phyloP scores from a whole-genome alignment of 352 stramenopile species.

The Phytophthora lateralis region DNA sequence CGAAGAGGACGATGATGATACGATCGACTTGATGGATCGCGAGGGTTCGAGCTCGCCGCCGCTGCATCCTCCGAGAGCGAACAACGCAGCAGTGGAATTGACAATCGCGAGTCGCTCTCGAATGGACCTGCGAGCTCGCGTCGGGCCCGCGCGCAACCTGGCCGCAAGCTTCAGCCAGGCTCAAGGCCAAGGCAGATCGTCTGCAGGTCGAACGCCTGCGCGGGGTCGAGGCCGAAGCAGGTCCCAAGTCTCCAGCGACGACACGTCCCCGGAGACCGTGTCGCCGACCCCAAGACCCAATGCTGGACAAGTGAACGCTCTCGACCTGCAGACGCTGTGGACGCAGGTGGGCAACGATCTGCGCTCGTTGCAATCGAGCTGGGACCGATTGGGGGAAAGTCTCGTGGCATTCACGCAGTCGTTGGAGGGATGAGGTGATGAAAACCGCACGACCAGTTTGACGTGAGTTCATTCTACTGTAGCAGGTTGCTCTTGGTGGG shows the following conservation, averaged over 20 bases:
- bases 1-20: not conserved
- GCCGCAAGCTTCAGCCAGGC: slow-evolving; percentile 18
- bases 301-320: not conserved
- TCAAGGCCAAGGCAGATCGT: slow-evolving; percentile 10
- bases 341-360: slow-evolving; percentile 20
- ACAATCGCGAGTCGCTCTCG: not conserved
- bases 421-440: not conserved
- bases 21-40: not conserved
- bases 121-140: slow-evolving; percentile 1
- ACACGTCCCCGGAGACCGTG: slow-evolving; percentile 12
- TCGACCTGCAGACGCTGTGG: slow-evolving; percentile 6
- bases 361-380: slow-evolving; percentile 15
- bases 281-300: not conserved
- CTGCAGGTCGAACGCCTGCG: slow-evolving; percentile 13
- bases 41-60: slow-evolving; percentile 11
- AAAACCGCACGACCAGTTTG: not conserved
- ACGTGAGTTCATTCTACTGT: no score
- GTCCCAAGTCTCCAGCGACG: slow-evolving; percentile 4
- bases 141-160: slow-evolving; percentile 11
- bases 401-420: slow-evolving; percentile 1
- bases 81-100: not conserved
- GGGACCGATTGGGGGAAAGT: slow-evolving; percentile 14
- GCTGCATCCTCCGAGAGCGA: not conserved
- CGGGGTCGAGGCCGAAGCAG: slow-evolving; percentile 1
- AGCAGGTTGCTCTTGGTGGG: no score